Percentiles rank a stretch among this genome's conserved stretches.
phyloP scores from a whole-genome alignment of 257 asterid genomes.

The Eustoma russellianum region DNA sequence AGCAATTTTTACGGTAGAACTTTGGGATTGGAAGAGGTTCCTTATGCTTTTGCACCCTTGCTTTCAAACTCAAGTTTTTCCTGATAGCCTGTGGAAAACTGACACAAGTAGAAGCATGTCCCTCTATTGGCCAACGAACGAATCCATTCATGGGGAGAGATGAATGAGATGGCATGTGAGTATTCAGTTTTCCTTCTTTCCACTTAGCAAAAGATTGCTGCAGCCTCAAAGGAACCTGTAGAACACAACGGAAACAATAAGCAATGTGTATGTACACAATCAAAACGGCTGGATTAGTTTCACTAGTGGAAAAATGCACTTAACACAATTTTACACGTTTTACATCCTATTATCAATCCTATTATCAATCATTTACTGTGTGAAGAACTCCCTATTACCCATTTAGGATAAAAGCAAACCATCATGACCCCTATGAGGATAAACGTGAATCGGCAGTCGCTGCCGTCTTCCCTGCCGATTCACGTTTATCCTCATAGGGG shows the following conservation, averaged over 20 bases:
- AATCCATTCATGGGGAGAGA: constrained; percentile 1
- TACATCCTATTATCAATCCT: no score
- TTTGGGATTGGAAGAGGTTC: constrained; percentile 16
- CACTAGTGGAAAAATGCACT: no score
- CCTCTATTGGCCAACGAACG: constrained; percentile 12
- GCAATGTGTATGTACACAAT: no score
- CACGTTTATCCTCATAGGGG: no score
- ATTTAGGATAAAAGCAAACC: no score
- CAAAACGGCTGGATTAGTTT: no score
- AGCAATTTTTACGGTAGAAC: constrained; percentile 17
- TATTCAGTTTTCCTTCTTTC: constrained; percentile 33
- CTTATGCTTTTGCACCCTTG: constrained; percentile 14
- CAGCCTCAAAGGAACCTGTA: constrained; percentile 56
- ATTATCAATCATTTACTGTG: no score
- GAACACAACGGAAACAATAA: background rate
- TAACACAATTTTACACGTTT: no score
- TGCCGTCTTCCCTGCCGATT: no score
- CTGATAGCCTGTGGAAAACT: constrained; percentile 24
- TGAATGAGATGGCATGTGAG: constrained; percentile 8
- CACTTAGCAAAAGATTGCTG: constrained; percentile 39
- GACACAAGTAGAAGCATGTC: constrained; percentile 17
- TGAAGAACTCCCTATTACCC: no score
- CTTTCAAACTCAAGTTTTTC: constrained; percentile 40
- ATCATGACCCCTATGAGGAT: no score
- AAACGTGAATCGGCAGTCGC: no score